These are phyloP conservation scores for Monosporascus sp. DNA, from an alignment of 2,329 filamentous ascomycete genomes.

Conservation along the genomic window DNA sequence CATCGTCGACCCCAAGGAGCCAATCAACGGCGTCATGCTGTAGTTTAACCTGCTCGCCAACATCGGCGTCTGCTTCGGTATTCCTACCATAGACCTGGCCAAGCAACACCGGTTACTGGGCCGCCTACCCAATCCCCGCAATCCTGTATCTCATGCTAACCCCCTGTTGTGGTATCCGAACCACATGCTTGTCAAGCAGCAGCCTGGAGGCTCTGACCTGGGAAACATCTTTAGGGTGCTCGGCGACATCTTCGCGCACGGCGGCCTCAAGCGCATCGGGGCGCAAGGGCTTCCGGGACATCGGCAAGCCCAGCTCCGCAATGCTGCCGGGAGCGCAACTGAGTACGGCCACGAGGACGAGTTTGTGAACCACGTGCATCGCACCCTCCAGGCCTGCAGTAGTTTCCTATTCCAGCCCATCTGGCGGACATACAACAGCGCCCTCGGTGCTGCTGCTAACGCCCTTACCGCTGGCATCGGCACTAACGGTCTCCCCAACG, in stretches of 20 bases:
- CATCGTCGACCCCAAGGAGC: conserved; percentile 61
- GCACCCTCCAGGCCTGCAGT: conserved; percentile 49
- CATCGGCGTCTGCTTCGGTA: conserved; percentile 44
- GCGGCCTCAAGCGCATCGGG: conserved; percentile 22
- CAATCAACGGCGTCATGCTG: conserved; percentile 59
- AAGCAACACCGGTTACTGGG: conserved; percentile 46
- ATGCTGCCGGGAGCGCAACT: conserved; percentile 31
- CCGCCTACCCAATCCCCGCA: conserved; percentile 37
- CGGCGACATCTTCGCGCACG: conserved; percentile 30
- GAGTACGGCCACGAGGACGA: conserved; percentile 51
- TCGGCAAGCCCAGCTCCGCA: conserved; percentile 47
- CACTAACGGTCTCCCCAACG: conserved; percentile 38
- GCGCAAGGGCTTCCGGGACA: conserved; percentile 45
- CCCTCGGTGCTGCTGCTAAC: conserved; percentile 38
- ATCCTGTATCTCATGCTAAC: conserved; percentile 57
- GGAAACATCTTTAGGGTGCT: conserved; percentile 32
- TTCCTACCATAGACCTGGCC: conserved; percentile 46
- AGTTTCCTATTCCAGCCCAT: conserved; percentile 40
- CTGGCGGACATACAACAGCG: conserved; percentile 29
- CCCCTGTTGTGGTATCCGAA: conserved; percentile 52
- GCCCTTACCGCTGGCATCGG: conserved; percentile 36
- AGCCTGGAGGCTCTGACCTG: conserved; percentile 63
- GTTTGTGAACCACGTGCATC: conserved; percentile 57
- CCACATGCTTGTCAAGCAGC: conserved; percentile 50
- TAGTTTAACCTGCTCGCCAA: conserved; percentile 55